Percentiles rank a stretch among this genome's conserved stretches.
These are phyloP conservation scores for Stentor roeselii DNA, from an alignment of 73 alveolate genomes.

Conservation along the genomic window DNA sequence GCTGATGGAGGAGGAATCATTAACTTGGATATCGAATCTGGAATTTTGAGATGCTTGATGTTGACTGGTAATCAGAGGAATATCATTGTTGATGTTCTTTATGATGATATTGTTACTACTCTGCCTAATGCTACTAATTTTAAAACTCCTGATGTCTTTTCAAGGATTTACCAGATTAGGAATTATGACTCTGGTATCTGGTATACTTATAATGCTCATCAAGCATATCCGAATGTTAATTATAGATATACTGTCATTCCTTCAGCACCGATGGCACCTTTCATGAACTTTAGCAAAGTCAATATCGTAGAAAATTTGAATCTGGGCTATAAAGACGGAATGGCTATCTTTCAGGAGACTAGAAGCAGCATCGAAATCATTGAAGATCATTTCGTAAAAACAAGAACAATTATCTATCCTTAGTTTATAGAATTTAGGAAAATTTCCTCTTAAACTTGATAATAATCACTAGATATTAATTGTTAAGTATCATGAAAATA, in stretches of 20 bases:
- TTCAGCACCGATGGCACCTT: slow-evolving; percentile 33
- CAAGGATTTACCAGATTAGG: background rate
- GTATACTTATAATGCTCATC: slow-evolving; percentile 25
- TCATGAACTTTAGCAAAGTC: too few species aligned
- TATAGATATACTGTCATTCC: slow-evolving; percentile 54
- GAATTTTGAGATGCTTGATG: slow-evolving; percentile 44
- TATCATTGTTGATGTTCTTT: slow-evolving; percentile 45
- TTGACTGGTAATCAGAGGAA: slow-evolving; percentile 33
- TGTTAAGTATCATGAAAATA: too few species aligned
- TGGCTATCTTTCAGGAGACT: too few species aligned
- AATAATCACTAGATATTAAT: too few species aligned
- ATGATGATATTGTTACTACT: slow-evolving; percentile 26
- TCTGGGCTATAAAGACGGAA: too few species aligned
- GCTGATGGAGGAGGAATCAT: slow-evolving; percentile 61
- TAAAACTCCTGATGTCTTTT: background rate
- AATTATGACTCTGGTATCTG: slow-evolving; percentile 28
- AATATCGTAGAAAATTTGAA: too few species aligned
- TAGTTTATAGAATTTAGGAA: too few species aligned
- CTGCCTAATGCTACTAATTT: slow-evolving; percentile 11
- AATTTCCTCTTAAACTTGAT: too few species aligned
- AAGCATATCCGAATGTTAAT: slow-evolving; percentile 43
- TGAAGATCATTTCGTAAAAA: too few species aligned
- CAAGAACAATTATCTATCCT: too few species aligned
- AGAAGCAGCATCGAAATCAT: too few species aligned
- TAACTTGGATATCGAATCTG: slow-evolving; percentile 35